Conservation (phyloP, 106 monocot species). For the Chionographis japonica region DNA sequence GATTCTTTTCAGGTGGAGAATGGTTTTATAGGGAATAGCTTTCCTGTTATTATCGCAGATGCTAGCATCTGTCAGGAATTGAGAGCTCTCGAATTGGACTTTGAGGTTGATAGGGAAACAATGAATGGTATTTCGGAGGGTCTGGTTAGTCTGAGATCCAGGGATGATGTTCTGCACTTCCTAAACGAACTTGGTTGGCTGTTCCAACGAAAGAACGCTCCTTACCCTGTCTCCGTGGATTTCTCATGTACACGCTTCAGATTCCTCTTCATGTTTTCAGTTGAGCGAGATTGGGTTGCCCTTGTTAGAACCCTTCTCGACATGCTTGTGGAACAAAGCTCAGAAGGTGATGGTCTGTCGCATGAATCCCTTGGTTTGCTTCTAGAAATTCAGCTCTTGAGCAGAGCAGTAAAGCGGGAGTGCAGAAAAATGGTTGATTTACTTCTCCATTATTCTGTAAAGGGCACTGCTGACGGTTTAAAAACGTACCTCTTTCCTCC, state of each 20-base stretch:
- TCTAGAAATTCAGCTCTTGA: conserved; percentile 67
- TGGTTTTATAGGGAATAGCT: conserved; percentile 93
- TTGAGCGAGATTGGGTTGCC: conserved; percentile 71
- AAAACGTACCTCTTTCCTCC: conserved; percentile 64
- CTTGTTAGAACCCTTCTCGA: conserved; percentile 68
- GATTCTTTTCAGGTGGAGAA: conserved; percentile 78
- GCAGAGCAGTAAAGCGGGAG: conserved; percentile 83
- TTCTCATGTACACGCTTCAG: conserved; percentile 77
- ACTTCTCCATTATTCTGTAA: conserved; percentile 58
- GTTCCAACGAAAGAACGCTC: conserved; percentile 54
- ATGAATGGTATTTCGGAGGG: conserved; percentile 26
- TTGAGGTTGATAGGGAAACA: conserved; percentile 33
- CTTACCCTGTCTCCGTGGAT: conserved; percentile 8
- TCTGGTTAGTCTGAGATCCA: conserved; percentile 27
- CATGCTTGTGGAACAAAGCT: conserved; percentile 54
- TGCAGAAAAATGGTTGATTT: conserved; percentile 85
- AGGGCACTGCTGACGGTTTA: conserved; percentile 13
- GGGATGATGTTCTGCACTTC: conserved; percentile 75
- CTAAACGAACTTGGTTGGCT: conserved; percentile 98
- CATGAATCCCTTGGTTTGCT: conserved; percentile 66
- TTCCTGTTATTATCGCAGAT: conserved; percentile 88
- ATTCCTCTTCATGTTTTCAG: conserved; percentile 71
- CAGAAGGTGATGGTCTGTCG: conserved; percentile 21
- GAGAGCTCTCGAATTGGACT: conserved; percentile 66
- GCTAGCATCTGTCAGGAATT: conserved; percentile 75